phyloP scores from a whole-genome alignment of 1,284 basidiomycete species.

The Puccinia coronata region DNA sequence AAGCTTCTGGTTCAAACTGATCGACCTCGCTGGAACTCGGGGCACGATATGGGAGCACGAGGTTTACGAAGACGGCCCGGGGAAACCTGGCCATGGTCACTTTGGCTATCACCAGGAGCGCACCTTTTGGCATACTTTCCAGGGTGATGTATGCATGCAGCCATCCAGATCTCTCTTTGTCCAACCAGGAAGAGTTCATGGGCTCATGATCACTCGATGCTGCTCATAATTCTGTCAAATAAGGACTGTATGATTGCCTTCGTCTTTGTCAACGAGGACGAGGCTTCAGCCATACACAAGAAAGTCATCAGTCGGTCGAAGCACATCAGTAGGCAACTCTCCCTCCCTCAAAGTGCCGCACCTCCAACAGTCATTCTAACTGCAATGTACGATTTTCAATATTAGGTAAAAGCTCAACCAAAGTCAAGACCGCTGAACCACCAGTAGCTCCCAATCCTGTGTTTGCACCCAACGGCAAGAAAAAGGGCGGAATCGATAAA shows the following conservation, averaged over 20 bases:
- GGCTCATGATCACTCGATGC: not conserved
- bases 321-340: slow-evolving; percentile 61
- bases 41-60: slow-evolving; percentile 95
- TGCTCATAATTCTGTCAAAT: not conserved
- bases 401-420: slow-evolving; percentile 24
- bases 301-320: slow-evolving; percentile 74
- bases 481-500: slow-evolving; percentile 33
- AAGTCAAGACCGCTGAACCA: slow-evolving; percentile 15
- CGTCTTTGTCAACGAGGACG: slow-evolving; percentile 82
- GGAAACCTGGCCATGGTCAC: slow-evolving; percentile 58
- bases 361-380: not conserved
- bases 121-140: slow-evolving; percentile 89
- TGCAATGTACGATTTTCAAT: not conserved
- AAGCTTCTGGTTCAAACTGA: slow-evolving; percentile 70
- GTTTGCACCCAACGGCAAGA: slow-evolving; percentile 24
- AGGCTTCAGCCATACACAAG: slow-evolving; percentile 85
- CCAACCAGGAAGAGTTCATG: no score
- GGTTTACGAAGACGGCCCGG: slow-evolving; percentile 67
- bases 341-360: not conserved
- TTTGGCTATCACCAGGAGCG: slow-evolving; percentile 84
- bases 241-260: slow-evolving; percentile 86
- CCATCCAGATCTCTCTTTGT: slow-evolving; percentile 52
- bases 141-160: slow-evolving; percentile 87
- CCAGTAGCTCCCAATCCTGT: slow-evolving; percentile 24
- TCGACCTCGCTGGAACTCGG: slow-evolving; percentile 77